These are phyloP conservation scores for Dothideomycetes sp. DNA, from an alignment of 2,329 filamentous ascomycete species.

Conservation along the genomic window DNA sequence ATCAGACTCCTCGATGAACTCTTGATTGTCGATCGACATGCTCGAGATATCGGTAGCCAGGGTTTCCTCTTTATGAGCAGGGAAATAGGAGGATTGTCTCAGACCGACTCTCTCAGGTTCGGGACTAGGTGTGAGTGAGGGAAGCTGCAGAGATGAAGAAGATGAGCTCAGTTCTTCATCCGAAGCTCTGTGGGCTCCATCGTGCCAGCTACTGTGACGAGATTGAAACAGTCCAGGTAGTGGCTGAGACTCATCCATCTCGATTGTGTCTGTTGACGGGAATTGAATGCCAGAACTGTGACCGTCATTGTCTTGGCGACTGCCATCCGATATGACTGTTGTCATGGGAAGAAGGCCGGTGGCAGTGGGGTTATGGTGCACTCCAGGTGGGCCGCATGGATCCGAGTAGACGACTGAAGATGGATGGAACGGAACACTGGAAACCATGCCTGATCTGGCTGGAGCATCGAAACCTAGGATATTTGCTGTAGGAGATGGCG, in stretches of 20 bases:
- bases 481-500: conserved; percentile 6
- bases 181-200: conserved; percentile 31
- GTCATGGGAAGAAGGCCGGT: background rate
- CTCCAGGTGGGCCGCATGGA: conserved; percentile 18
- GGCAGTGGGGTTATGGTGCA: conserved; percentile 15
- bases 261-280: background rate
- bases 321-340: background rate
- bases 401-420: background rate
- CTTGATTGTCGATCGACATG: too few species aligned
- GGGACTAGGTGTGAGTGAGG: conserved; percentile 20
- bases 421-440: background rate
- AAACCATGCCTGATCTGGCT: background rate
- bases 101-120: too few species aligned
- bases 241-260: background rate
- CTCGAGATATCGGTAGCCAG: too few species aligned
- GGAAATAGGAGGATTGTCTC: too few species aligned
- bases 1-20: too few species aligned
- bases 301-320: conserved; percentile 5
- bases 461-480: background rate
- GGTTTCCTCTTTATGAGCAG: too few species aligned
- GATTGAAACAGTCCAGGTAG: conserved; percentile 3
- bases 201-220: conserved; percentile 21
- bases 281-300: conserved; percentile 3
- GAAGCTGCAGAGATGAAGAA: conserved; percentile 21
- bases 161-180: conserved; percentile 17